phyloP scores from a whole-genome alignment of 495 filamentous ascomycete species.

The Aspergillus campestris region DNA sequence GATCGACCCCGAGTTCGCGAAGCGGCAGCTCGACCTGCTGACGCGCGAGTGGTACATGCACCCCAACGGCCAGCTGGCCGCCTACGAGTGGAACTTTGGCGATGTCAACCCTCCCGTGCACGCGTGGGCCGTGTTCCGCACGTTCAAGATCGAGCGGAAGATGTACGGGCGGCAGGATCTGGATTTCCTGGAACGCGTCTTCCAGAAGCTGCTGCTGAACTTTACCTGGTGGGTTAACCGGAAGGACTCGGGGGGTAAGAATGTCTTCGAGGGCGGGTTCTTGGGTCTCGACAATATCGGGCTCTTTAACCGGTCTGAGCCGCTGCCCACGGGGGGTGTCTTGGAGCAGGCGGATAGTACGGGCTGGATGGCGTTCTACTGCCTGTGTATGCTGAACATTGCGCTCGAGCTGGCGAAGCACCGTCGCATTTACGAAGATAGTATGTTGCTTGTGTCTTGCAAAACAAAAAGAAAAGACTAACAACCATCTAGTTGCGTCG shows the following conservation, averaged over 20 bases:
- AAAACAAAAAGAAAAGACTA: neutral
- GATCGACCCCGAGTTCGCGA: slow-evolving; percentile 95
- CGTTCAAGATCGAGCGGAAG: slow-evolving; percentile 97
- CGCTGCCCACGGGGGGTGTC: slow-evolving; percentile 83
- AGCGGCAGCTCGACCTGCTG: slow-evolving; percentile 92
- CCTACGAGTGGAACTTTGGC: slow-evolving; percentile 97
- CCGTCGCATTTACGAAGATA: slow-evolving; percentile 93
- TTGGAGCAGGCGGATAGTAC: slow-evolving; percentile 96
- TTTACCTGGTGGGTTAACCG: slow-evolving; percentile 99
- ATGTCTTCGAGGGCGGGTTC: slow-evolving; percentile 95
- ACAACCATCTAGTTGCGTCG: slow-evolving; percentile 53
- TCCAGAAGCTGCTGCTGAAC: slow-evolving; percentile 90
- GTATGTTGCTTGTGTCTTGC: slow-evolving; percentile 13
- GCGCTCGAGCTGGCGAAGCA: slow-evolving; percentile 91
- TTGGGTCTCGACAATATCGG: slow-evolving; percentile 96
- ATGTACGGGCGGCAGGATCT: slow-evolving; percentile 91
- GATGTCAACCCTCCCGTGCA: slow-evolving; percentile 96
- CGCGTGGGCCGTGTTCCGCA: slow-evolving; percentile 89
- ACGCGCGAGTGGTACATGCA: slow-evolving; percentile 99
- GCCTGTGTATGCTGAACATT: slow-evolving; percentile 91
- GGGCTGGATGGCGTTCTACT: slow-evolving; percentile 98
- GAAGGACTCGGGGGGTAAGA: slow-evolving; percentile 88
- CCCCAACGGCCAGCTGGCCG: slow-evolving; percentile 86
- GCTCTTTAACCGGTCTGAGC: slow-evolving; percentile 95
- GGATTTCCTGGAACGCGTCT: slow-evolving; percentile 92